These are phyloP conservation scores for Gliomastix tumulicola DNA, from an alignment of 2,329 filamentous ascomycete genomes.

Conservation along the genomic window DNA sequence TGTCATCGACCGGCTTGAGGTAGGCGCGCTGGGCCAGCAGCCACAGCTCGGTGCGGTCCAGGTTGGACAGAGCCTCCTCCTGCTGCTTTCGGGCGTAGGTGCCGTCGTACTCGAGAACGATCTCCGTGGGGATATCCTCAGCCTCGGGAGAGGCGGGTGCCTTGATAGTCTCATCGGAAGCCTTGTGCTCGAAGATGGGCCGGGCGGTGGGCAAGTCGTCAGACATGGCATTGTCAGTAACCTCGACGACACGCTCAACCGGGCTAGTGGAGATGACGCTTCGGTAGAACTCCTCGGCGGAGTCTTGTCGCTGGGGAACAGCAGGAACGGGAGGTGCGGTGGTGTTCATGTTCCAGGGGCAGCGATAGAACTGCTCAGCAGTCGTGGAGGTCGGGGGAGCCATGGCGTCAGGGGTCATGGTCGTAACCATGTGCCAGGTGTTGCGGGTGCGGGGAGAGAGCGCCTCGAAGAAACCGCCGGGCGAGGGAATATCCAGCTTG, in stretches of 20 bases:
- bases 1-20: slow-evolving; percentile 56
- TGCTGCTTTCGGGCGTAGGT: slow-evolving; percentile 69
- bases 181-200: slow-evolving; percentile 27
- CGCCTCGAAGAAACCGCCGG: slow-evolving; percentile 84
- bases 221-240: slow-evolving; percentile 38
- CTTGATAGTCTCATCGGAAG: slow-evolving; percentile 19
- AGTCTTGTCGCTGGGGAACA: slow-evolving; percentile 25
- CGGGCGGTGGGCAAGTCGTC: slow-evolving; percentile 64
- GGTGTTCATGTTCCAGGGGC: slow-evolving; percentile 61
- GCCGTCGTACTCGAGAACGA: slow-evolving; percentile 65
- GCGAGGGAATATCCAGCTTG: slow-evolving; percentile 81
- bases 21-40: slow-evolving; percentile 76
- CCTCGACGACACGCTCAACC: slow-evolving; percentile 63
- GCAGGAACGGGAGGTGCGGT: slow-evolving; percentile 25
- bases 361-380: slow-evolving; percentile 86
- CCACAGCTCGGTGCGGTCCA: slow-evolving; percentile 84
- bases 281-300: slow-evolving; percentile 30
- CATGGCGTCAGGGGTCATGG: slow-evolving; percentile 40
- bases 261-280: slow-evolving; percentile 33
- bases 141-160: slow-evolving; percentile 29
- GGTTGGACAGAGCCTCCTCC: slow-evolving; percentile 61
- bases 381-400: slow-evolving; percentile 75
- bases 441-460: slow-evolving; percentile 68
- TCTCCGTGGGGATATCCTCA: slow-evolving; percentile 57
- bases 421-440: slow-evolving; percentile 68